phyloP scores from a whole-genome alignment of 345 rosid species.

The Populus deltoides region DNA sequence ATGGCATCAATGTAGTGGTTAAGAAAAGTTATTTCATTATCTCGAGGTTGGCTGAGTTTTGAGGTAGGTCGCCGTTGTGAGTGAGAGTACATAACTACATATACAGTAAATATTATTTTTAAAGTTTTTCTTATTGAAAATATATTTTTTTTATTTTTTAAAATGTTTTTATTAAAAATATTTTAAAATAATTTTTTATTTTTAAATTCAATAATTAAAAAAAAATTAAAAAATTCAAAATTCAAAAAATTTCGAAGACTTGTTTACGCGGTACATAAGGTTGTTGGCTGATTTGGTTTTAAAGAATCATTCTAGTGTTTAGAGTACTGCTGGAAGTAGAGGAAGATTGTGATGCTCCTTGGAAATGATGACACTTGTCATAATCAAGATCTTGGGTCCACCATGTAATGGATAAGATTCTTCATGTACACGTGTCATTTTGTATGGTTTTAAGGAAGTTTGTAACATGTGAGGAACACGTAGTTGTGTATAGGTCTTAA shows the following conservation, averaged over 20 bases:
- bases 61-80: slow-evolving; percentile 20
- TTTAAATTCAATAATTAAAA: no score
- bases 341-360: neutral
- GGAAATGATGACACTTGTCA: neutral
- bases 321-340: neutral
- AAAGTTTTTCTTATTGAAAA: no score
- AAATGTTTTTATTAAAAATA: no score
- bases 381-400: neutral
- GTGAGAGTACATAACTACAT: neutral
- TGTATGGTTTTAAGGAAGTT: no score
- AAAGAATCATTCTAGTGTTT: neutral
- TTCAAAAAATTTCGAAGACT: no score
- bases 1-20: slow-evolving; percentile 46
- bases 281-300: slow-evolving; percentile 19
- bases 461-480: neutral
- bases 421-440: neutral
- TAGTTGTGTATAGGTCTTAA: no score
- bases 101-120: no score
- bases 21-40: slow-evolving; percentile 32
- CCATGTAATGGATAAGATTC: neutral
- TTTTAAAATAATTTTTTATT: no score
- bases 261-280: no score
- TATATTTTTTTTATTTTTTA: neutral
- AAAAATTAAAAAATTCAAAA: no score
- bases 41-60: slow-evolving; percentile 55